Evolutionary conservation across 352 stramenopile genomes (phyloP), one percentile per base, ranked within the genome.

Genomic region (Phytopythium ostracodes): DNA sequence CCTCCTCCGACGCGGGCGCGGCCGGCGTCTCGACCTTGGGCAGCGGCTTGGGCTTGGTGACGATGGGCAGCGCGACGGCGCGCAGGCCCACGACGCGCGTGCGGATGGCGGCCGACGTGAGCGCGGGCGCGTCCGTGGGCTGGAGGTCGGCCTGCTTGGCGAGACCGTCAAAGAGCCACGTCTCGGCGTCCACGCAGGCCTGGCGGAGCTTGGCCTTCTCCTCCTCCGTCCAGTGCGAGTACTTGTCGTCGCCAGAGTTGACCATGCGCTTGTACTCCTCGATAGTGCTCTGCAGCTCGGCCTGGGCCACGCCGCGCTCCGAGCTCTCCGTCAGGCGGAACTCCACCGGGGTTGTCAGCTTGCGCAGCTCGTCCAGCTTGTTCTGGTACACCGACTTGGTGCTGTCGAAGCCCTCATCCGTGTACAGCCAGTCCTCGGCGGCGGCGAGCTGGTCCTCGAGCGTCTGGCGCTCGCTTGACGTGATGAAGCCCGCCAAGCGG

Each of bases 381-480:
- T 72, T 75, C 56, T 96, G 81, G 79, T 99, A 99, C 31, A 98
- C 90, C 56, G 91, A 98, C 77, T 99, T 99, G 59, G 84, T 97
- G 62, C 92, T 97, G 77, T 99, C 97, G 62, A 99, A 99, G 55
- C 97, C 98, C 66, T 99, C 96, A 71, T 99, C 97, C 71, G 97
- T 96, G 82, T 99, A 99, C 54, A 99, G 70, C 98, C 98, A 99
- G 73, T 99, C 96, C 73, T 99, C 97, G 38, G 81, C 88, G n/a
- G 87, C 88, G 46, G 93, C 81, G 20, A 99, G 80, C 67, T 96
- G 81, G 14, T 86, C 72, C 49, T 96, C 83, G 50, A 99, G 92
- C 25, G 72, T 80, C 46, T 64, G 64, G 71, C 93, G 94, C 76
- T 99, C 97, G 50, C 82, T 74, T n/a, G 90, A 68, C 25, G 94